These are phyloP conservation scores for Trichoderma pleuroti DNA, from an alignment of 2,329 filamentous ascomycete species.

Conservation along the genomic window DNA sequence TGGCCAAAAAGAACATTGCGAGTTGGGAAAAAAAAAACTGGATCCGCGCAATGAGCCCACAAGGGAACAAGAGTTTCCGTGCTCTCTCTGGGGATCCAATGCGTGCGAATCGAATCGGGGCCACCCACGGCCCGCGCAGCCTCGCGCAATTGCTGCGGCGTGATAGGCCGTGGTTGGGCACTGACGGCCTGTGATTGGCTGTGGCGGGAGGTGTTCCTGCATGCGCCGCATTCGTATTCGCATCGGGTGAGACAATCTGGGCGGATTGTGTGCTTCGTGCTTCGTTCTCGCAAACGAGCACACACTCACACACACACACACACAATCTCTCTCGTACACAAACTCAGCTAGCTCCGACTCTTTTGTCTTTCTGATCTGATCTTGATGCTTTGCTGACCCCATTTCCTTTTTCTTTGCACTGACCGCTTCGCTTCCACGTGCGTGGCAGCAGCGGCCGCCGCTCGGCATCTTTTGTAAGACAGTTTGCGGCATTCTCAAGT, in stretches of 20 bases:
- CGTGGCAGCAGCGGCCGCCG: neutral
- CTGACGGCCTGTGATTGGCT: neutral
- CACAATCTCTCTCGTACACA: neutral
- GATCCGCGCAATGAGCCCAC: slow-evolving; percentile 16
- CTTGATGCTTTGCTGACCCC: neutral
- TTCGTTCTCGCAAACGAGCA: neutral
- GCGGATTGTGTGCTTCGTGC: neutral
- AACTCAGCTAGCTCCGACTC: neutral
- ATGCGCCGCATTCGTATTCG: slow-evolving; percentile 19
- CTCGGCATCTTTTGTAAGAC: neutral
- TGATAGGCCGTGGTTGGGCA: neutral
- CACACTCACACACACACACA: neutral
- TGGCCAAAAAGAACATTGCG: neutral
- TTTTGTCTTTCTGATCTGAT: neutral
- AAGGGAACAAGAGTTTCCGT: slow-evolving; percentile 9
- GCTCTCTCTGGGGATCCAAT: neutral
- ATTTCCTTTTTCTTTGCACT: neutral
- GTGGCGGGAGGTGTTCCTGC: neutral
- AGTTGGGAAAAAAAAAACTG: neutral
- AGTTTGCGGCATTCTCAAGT: neutral
- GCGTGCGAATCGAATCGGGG: neutral
- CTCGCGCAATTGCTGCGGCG: neutral
- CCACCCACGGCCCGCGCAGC: slow-evolving; percentile 7
- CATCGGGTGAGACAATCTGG: neutral
- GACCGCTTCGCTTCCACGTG: slow-evolving; percentile 11